Base-by-base conservation (phyloP, 202 grass and related monocot genomes). In the Carex sylvatica region DNA sequence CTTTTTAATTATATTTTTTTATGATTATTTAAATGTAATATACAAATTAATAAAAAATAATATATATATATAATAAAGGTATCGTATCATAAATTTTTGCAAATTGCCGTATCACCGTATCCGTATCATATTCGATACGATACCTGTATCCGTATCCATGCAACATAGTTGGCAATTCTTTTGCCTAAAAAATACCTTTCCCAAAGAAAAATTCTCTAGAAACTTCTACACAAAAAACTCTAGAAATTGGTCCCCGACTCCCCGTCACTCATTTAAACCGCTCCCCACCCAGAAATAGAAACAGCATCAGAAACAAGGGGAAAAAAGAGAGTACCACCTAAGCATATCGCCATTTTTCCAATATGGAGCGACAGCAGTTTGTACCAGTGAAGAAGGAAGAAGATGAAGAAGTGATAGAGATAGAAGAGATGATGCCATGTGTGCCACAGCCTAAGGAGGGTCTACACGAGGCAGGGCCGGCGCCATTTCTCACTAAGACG, bases 401-500 rank as follows among this genome's bases (percentile, higher is more conserved):
- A 77, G 52, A 77, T 6, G 72, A 75, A 36, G 60, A 62, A 62
- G 73, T 12, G 3, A 55, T 75, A 30, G 71, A 75, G 28, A 54
- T 75, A n/a, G 81, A 83, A 28, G 81, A 72, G 67, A 42, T 83
- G 1, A 55, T 60, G 18, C 2, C 55, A 65, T 70, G 68, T 61
- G 63, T 56, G 14, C 73, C 73, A 58, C 52, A 77, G 28, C 73
- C 73, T 33, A 77, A 77, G 28, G 73, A 58, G 52, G 73, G 73
- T 12, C 16, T 77, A 28, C 30, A 77, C 0, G 73, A 77, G 9
- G 6, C 28, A 0, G 73, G 73, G 8, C 92, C 92, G 2, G 80
- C 92, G 4, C 92, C 92, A 13, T 94, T 94, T 86, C 85, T 93
- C 30, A 72, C 44, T 71, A 94, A 94, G 83, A 94, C 92, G 10